These are phyloP conservation scores for Psilocybe azurescens DNA, from an alignment of 768 basidiomycete species.

Conservation along the genomic window DNA sequence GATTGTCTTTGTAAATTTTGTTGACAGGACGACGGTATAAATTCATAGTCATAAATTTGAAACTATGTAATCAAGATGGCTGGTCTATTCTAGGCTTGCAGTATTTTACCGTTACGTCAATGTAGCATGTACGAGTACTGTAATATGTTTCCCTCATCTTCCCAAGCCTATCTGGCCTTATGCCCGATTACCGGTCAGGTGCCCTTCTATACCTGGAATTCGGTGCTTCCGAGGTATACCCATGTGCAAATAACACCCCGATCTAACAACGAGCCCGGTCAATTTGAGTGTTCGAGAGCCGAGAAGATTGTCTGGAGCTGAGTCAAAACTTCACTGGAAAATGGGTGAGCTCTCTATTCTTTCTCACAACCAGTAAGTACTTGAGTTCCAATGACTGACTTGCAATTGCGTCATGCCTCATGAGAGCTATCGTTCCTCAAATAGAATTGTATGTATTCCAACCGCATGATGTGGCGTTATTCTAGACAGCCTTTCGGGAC, in stretches of 20 bases:
- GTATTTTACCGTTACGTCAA: too few relatives aligned
- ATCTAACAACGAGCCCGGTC: conserved; percentile 3
- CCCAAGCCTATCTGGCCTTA: too few relatives aligned
- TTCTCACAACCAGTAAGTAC: too few relatives aligned
- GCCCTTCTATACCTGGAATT: background rate
- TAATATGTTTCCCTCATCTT: background rate
- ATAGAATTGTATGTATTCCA: background rate
- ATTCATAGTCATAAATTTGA: too few relatives aligned
- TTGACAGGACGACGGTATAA: too few relatives aligned
- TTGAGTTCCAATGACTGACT: too few relatives aligned
- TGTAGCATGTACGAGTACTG: background rate
- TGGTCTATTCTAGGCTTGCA: too few relatives aligned
- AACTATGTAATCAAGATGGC: too few relatives aligned
- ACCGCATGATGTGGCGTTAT: background rate
- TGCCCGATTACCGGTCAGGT: background rate
- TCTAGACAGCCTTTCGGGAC: background rate
- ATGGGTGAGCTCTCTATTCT: too few relatives aligned
- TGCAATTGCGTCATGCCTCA: background rate
- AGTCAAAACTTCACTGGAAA: too few relatives aligned
- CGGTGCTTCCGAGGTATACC: background rate
- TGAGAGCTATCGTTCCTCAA: background rate
- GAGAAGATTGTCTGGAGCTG: too few relatives aligned
- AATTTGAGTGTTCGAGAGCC: background rate
- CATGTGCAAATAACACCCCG: conserved; percentile 3
- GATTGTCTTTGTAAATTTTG: too few relatives aligned